Evolutionary conservation across 306 rosid genomes (phyloP), one percentile per base, ranked within the genome.

Genomic region (Vachellia pachyceras): DNA sequence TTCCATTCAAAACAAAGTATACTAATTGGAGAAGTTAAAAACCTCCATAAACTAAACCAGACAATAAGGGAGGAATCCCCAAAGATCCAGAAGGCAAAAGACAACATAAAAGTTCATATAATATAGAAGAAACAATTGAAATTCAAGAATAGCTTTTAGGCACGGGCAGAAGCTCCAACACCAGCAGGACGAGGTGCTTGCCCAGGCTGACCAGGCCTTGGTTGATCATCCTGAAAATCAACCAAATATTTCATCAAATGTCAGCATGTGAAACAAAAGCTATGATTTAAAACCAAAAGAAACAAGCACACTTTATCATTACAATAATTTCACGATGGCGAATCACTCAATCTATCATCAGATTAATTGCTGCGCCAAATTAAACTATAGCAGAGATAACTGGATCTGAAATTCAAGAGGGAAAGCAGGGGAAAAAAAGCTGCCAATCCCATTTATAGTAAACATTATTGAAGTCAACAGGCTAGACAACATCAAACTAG

Each of bases 201-300:
- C 42, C 97, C 97, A n/a, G 97, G 91, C 70, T 85, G 93, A 33
- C 94, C 94, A 1, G 96, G 92, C 85, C 93, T 90, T 40, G 90
- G 91, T 1, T 68, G 84, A 73, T 91, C 96, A 72, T 91, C 96
- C 96, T 91, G 64, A 6, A 79, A 80, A 72, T 75, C 17, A 80
- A 76, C 1, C 60, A 78, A n/a, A 83, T 7, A n/a, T 18, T 40
- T 23, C 5, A 61, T 50, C 40, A 83, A 54, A 25, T 37, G 35
- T 44, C 70, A 75, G 40, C 36, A 70, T 29, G 33, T 40, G 12
- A 69, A 37, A 73, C 23, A 79, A 35, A 54, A 18, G 9, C 6
- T 36, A 41, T 17, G 10, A 23, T 61, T 41, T 6, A 80, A 17
- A 55, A 25, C 3, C 35, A 10, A 0, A 33, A 14, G 37, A 23